A percentile compares a stretch with the other conserved stretches of the same genome.
Conservation (phyloP, 1,284 basidiomycete species). For the Malassezia obtusa region DNA sequence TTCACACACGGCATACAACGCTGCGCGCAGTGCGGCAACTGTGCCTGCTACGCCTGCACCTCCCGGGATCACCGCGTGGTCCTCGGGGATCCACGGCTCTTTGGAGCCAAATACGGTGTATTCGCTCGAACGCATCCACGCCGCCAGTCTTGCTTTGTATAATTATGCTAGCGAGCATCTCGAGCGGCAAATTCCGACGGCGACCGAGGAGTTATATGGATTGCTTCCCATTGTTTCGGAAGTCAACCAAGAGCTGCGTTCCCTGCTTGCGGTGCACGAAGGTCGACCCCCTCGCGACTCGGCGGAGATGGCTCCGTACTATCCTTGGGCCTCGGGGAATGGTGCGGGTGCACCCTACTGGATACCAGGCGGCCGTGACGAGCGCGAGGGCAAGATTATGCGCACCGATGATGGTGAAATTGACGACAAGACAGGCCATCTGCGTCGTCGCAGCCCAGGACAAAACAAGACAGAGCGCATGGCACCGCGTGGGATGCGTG, state of each 20-base stretch:
- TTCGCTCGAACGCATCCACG: conserved; percentile 22
- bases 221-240: conserved; percentile 27
- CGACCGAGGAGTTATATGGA: conserved; percentile 23
- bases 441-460: background rate
- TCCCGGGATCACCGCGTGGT: background rate
- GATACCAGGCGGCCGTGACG: conserved; percentile 3
- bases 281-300: conserved; percentile 14
- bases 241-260: conserved; percentile 29
- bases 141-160: conserved; percentile 27
- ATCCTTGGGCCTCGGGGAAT: conserved; percentile 6
- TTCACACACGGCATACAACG: background rate
- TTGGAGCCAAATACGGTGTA: conserved; percentile 5
- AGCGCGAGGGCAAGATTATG: conserved; percentile 9
- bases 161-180: conserved; percentile 29
- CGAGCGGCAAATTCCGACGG: conserved; percentile 19
- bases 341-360: background rate
- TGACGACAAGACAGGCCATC: background rate
- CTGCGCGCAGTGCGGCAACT: too few relatives aligned
- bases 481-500: background rate
- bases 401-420: background rate
- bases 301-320: conserved; percentile 7
- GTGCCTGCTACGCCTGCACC: background rate
- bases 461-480: background rate
- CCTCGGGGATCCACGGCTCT: background rate
- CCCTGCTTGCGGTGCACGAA: conserved; percentile 26